Base-by-base conservation (phyloP, 2,329 filamentous ascomycete species). In the Piedraia hortae region DNA sequence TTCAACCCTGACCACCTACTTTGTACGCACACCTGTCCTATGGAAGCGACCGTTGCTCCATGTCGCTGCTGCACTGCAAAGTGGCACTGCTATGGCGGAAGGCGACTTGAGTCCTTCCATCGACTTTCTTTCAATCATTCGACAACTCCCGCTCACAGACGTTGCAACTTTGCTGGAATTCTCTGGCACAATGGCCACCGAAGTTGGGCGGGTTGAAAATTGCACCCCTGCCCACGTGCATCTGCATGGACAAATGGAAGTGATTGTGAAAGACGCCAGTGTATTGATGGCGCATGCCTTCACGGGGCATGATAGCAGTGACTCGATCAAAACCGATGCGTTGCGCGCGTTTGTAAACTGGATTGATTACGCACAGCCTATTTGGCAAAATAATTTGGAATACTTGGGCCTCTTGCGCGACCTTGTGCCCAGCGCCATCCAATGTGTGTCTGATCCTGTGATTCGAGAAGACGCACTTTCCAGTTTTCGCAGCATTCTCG, bases 1-100 rank as follows among this genome's bases (percentile, higher is more conserved):
- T 31, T 69, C 70, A n/a, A 70, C 71, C 4, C 47, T 82, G 4
- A 67, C 70, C 9, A 69, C 69, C 10, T 77, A 69, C 37, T 78
- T 73, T 36, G 53, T 74, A 14, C 68, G 68, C 26, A 71, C 72
- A 28, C 61, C 70, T 6, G 47, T 54, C 6, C 48, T 59, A 4
- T 82, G 73, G 70, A 49, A 53, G n/a, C 48, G 47, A 22, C 73
- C 66, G 28, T 42, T 77, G 15, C 26, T 33, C 19, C 35, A 41
- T 21, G 24, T 41, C 6, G 34, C 34, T 4, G 24, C 28, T 2
- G 37, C 34, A 2, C 30, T 42, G 21, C 32, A 32, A 16, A 28
- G 34, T 17, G 35, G 33, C 18, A 28, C 32, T 23, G 31, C 29
- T 5, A 15, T 34, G 4, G 24, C 26, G 2, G 27, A 30, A 16